Percentiles rank a stretch among this genome's conserved stretches.
Evolutionary conservation across 108 stramenopile species (phyloP).

Genomic region (Craspedostauros australis): DNA sequence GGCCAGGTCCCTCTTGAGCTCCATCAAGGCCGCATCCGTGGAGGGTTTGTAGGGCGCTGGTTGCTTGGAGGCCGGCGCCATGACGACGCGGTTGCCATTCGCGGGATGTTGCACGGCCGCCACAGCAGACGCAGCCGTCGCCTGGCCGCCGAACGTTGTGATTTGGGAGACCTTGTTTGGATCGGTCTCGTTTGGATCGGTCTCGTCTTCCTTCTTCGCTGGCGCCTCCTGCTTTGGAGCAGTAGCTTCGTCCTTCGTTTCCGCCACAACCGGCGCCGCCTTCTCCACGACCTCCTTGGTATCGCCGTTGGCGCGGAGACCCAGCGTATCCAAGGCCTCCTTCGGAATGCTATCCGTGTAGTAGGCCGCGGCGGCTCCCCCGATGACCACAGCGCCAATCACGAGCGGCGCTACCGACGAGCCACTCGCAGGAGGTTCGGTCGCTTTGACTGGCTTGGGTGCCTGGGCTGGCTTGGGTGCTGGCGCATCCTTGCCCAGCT

Average conservation of each 20-base stretch:
- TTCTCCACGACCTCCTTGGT: background rate
- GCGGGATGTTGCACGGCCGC: constrained; percentile 24
- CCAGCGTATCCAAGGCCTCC: constrained; percentile 9
- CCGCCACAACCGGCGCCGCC: background rate
- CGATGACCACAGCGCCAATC: constrained; percentile 13
- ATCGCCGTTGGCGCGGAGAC: background rate
- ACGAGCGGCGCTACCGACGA: constrained; percentile 4
- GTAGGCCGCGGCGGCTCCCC: constrained; percentile 33
- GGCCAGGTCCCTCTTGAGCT: constrained; percentile 18
- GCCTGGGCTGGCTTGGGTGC: constrained; percentile 2
- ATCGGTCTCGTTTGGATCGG: background rate
- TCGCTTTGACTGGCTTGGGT: background rate
- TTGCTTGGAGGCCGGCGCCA: constrained; percentile 2
- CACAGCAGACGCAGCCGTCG: constrained; percentile 12
- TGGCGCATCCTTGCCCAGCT: constrained; percentile 33
- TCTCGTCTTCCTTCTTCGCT: constrained; percentile 1
- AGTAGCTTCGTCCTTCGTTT: background rate
- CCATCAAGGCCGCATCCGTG: constrained; percentile 19
- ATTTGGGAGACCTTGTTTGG: constrained; percentile 1
- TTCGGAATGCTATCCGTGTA: constrained; percentile 29
- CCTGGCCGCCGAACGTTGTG: constrained; percentile 1
- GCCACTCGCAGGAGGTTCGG: constrained; percentile 12
- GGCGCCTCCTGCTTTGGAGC: background rate
- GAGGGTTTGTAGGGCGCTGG: constrained; percentile 5
- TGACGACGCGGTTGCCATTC: constrained; percentile 34